Evolutionary conservation across 768 basidiomycete species (phyloP), one percentile per base, ranked within the genome.

Genomic region (Tricholoma sp.): DNA sequence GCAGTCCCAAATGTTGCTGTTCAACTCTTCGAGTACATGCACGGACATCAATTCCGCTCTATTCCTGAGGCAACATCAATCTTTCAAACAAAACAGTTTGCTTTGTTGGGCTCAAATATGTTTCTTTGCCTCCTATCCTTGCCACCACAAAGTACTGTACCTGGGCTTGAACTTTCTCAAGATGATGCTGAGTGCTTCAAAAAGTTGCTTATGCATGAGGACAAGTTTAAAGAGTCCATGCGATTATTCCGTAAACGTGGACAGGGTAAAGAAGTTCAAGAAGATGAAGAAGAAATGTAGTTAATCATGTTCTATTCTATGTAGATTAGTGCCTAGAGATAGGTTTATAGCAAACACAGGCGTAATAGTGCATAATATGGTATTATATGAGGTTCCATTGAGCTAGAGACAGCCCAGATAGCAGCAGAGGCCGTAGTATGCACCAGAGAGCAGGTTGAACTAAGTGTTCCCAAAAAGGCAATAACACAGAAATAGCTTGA

Each of bases 1-100:
- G 70, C 63, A 8, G 46, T 68, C 11, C 69, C 67, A 1, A 63
- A 66, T 47, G 35, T 68, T 0, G 61, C 31, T 0, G 47, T 63
- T 3, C 68, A 67, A 50, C 31, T 58, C 9, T 63, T 49, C 10
- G 57, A 51, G 32, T 35, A 29, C 51, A 52, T 52, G 51, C 31
- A 34, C n/a, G 31, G 27, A 10, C 31, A 10, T 34, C 31, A 35
- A 52, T 52, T 52, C 16, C 51, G 19, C 21, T 31, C 51, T 18
- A 21, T 52, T 37, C 51, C 51, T 14, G 31, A 31, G 12, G 51
- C n/a, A 14, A 22, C 35, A 24, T 35, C 21, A 35, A 18, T 14
- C 19, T 24, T 52, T 52, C 34, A 31, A 52, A 21, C 32, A 12
- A 52, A 32, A 35, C 34, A 35, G 10, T 52, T 52, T n/a, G 51